A percentile compares a stretch with the other conserved stretches of the same genome.
Conservation (phyloP, 345 rosid species). For the Excoecaria cochinchinensis region DNA sequence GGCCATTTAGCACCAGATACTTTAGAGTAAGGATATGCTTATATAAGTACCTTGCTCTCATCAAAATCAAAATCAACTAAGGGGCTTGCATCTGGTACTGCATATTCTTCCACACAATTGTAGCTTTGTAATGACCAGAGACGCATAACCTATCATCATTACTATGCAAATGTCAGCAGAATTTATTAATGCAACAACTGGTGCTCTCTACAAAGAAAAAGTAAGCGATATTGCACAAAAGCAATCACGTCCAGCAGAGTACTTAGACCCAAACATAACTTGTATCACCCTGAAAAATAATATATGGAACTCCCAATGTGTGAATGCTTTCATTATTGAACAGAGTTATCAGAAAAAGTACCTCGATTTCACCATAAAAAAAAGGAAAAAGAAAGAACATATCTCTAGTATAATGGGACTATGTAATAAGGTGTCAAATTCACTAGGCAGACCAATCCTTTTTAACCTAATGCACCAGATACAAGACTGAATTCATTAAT, state of each 20-base stretch:
- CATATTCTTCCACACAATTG: constrained; percentile 69
- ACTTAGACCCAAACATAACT: background rate
- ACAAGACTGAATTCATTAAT: background rate
- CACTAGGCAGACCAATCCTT: background rate
- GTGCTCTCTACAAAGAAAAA: background rate
- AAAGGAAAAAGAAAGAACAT: background rate
- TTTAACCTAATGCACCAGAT: background rate
- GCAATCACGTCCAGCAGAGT: constrained; percentile 10
- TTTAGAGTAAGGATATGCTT: background rate
- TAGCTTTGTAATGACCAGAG: constrained; percentile 76
- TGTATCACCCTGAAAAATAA: background rate
- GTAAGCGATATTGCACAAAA: background rate
- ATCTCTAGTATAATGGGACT: background rate
- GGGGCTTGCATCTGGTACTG: constrained; percentile 50
- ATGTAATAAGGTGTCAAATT: background rate
- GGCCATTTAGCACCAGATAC: background rate
- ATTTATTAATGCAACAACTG: background rate
- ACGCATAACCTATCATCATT: constrained; percentile 67
- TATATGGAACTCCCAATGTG: background rate
- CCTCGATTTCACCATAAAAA: background rate
- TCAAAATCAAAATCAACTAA: constrained; percentile 89
- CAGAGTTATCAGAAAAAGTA: background rate
- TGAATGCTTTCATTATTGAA: background rate
- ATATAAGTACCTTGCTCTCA: constrained; percentile 74
- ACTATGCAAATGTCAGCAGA: constrained; percentile 17